These are phyloP conservation scores for Gracilariopsis chorda DNA, from an alignment of 23 red algal species.

Conservation along the genomic window DNA sequence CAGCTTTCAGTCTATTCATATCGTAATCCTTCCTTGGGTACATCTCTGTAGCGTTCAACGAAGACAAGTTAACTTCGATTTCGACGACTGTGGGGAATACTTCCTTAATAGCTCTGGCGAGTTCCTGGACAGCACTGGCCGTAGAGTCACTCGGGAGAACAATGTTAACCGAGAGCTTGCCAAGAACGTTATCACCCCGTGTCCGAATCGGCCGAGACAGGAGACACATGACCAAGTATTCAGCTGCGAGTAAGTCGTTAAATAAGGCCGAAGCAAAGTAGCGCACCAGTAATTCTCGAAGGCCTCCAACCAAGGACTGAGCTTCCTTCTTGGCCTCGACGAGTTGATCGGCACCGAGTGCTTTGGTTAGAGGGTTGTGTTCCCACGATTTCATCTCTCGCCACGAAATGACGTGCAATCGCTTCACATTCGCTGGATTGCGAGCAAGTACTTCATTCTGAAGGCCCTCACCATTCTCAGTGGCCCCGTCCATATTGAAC, in stretches of 20 bases:
- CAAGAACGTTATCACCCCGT: conserved; percentile 20
- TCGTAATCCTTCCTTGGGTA: conserved; percentile 67
- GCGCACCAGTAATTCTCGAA: conserved; percentile 28
- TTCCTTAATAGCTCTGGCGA: conserved; percentile 9
- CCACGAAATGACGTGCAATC: conserved; percentile 49
- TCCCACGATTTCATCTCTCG: conserved; percentile 26
- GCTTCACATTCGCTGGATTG: conserved; percentile 44
- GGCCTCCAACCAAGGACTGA: background rate
- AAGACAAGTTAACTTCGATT: conserved; percentile 40
- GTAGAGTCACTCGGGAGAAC: conserved; percentile 20
- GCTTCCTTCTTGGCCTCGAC: conserved; percentile 6
- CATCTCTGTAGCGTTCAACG: conserved; percentile 48
- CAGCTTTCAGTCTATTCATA: conserved; percentile 68
- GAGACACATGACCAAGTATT: conserved; percentile 58
- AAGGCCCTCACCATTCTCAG: background rate
- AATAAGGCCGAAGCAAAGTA: conserved; percentile 33
- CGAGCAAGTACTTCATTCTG: conserved; percentile 29
- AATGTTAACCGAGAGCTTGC: conserved; percentile 65
- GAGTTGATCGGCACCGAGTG: conserved; percentile 15
- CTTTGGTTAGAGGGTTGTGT: background rate
- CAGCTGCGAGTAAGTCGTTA: conserved; percentile 41
- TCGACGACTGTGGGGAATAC: conserved; percentile 21
- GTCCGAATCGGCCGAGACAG: conserved; percentile 14
- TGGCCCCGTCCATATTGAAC: background rate
- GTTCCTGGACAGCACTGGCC: background rate